Base-by-base conservation (phyloP, 305 asterid species). In the Solanum hybrid region DNA sequence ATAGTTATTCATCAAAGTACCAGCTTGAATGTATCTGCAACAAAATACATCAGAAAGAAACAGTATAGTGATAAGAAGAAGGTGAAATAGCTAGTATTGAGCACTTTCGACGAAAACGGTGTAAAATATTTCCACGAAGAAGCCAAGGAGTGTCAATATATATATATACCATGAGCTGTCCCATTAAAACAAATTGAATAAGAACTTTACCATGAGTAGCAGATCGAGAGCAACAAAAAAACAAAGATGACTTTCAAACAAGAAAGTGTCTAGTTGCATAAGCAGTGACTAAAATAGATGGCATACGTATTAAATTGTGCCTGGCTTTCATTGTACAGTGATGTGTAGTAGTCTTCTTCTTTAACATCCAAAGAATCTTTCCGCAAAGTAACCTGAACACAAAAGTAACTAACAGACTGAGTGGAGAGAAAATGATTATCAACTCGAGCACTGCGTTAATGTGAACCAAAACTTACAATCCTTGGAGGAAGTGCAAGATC, bases 401-500 rank as follows among this genome's bases (percentile, higher is more conserved):
- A 36, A 89, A 90, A 81, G 6, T 24, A 24, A 81, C 91, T 32
- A 56, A 86, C 51, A 80, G 22, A 22, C 86, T 73, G 64, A 85
- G 37, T 88, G 87, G 27, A 82, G 66, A 90, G 36, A 36, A 38
- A 80, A 66, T 24, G 85, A 26, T 64, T 84, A 66, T 92, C 78
- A 78, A 27, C 64, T 26, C 69, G 76, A 89, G 86, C 88, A 80
- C 71, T 42, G 69, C n/a, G 10, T 86, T 19, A 84, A 40, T 27
- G 87, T 51, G 86, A 29, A 19, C 87, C 42, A 89, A 78, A 89
- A 89, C 98, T 87, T 94, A 97, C 99, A 89, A 95, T 95, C 93
- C 97, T 92, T 71, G 98, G 96, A 31, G 99, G 99, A 87, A 97
- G 98, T 5, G 99, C 98, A 86, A 97, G 97, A 92, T 97, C 99